Conservation (phyloP, 2,329 filamentous ascomycete species). For the Sporothrix humicola region DNA sequence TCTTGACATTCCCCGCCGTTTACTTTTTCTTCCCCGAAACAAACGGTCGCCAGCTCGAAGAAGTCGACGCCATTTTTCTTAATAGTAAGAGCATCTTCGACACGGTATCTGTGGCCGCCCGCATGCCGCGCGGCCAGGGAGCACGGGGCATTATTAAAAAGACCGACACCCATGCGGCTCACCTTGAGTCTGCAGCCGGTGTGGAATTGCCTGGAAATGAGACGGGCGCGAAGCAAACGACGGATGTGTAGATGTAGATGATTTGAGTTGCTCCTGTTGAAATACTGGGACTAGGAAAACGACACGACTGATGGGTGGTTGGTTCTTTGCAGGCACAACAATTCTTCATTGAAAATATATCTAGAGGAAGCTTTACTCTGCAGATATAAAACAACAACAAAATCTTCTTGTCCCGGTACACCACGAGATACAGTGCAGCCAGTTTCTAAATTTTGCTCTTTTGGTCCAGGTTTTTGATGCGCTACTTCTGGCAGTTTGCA, state of each 20-base stretch:
- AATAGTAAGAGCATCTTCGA: slow-evolving; percentile 24
- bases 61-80: slow-evolving; percentile 25
- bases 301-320: neutral
- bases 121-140: neutral
- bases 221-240: neutral
- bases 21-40: slow-evolving; percentile 26
- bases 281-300: neutral
- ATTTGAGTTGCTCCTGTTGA: neutral
- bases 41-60: slow-evolving; percentile 5
- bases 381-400: too few relatives aligned
- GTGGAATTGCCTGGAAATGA: neutral
- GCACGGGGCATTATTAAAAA: slow-evolving; percentile 4
- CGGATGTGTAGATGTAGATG: neutral
- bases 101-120: neutral
- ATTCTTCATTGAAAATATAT: too few relatives aligned
- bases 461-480: too few relatives aligned
- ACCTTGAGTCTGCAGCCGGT: neutral
- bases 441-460: too few relatives aligned
- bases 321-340: neutral
- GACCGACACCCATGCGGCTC: neutral
- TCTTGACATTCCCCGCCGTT: slow-evolving; percentile 22
- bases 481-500: too few relatives aligned
- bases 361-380: too few relatives aligned
- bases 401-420: too few relatives aligned
- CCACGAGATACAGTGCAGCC: too few relatives aligned